Evolutionary conservation across 23 red algal genomes (phyloP).

Genomic region (Gracilaria domingensis): DNA sequence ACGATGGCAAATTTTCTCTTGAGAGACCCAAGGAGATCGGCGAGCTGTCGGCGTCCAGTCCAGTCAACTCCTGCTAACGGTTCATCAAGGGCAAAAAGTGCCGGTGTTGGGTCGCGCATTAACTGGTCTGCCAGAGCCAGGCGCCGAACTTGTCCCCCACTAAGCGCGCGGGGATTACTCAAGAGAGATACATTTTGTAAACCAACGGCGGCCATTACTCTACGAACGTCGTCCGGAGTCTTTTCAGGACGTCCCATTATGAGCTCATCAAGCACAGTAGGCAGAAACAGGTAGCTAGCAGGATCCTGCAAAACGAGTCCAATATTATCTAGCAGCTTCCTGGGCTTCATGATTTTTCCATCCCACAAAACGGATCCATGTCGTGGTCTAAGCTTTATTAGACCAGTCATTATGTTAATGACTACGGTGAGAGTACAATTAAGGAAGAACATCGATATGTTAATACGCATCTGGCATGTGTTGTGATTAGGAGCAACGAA

Average conservation of each 20-base stretch:
- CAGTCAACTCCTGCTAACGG: slow-evolving; percentile 86
- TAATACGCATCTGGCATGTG: background rate
- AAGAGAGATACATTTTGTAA: slow-evolving; percentile 71
- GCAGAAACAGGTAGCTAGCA: slow-evolving; percentile 59
- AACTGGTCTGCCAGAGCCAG: slow-evolving; percentile 85
- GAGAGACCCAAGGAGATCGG: slow-evolving; percentile 62
- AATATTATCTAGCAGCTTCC: slow-evolving; percentile 41
- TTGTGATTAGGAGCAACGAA: background rate
- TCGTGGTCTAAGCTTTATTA: slow-evolving; percentile 43
- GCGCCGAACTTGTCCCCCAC: slow-evolving; percentile 82
- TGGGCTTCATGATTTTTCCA: slow-evolving; percentile 55
- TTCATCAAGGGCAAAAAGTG: slow-evolving; percentile 82
- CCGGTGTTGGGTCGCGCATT: slow-evolving; percentile 60
- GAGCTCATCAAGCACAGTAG: slow-evolving; percentile 85
- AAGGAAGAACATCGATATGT: background rate
- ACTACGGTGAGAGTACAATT: background rate
- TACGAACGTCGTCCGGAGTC: slow-evolving; percentile 68
- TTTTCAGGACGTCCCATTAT: slow-evolving; percentile 55
- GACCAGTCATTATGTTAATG: slow-evolving; percentile 56
- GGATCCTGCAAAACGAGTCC: slow-evolving; percentile 79
- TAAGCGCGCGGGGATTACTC: slow-evolving; percentile 44
- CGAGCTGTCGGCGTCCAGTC: slow-evolving; percentile 62
- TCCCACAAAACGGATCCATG: slow-evolving; percentile 58
- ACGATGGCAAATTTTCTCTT: slow-evolving; percentile 71
- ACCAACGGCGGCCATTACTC: slow-evolving; percentile 60